A percentile compares a stretch with the other conserved stretches of the same genome.
Conservation (phyloP, 164 flowering plant genomes). For the Magnolia sinica region DNA sequence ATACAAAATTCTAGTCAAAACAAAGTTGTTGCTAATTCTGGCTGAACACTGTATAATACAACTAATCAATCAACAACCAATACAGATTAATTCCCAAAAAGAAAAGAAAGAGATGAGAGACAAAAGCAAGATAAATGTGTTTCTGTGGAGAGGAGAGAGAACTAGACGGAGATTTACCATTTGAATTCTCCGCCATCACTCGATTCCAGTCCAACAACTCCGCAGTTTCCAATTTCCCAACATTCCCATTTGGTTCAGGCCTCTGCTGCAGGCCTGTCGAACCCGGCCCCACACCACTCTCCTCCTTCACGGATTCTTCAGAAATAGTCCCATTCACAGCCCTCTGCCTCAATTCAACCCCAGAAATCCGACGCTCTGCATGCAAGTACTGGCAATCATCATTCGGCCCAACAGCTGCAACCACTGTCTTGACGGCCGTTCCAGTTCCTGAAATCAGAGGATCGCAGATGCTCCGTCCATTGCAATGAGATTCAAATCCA, state of each 20-base stretch:
- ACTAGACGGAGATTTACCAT: background rate
- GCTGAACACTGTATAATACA: background rate
- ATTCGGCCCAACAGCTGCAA: background rate
- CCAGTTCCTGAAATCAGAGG: background rate
- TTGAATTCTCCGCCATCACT: constrained; percentile 4
- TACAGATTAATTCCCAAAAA: background rate
- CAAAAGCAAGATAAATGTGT: background rate
- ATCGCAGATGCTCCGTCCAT: background rate
- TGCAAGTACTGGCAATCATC: background rate
- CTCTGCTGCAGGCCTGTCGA: background rate
- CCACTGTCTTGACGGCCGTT: background rate
- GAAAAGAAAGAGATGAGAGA: too few relatives aligned
- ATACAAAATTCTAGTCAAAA: background rate
- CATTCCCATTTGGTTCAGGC: background rate
- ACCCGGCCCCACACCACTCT: background rate
- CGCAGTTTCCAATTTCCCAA: constrained; percentile 3
- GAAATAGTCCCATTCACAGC: background rate
- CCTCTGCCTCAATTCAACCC: constrained; percentile 11
- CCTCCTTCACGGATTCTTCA: background rate
- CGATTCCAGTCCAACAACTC: constrained; percentile 11
- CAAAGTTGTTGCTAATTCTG: background rate
- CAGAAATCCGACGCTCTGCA: background rate
- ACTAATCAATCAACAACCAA: background rate
- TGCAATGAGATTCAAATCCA: background rate
- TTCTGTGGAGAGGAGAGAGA: background rate